Evolutionary conservation across 768 basidiomycete genomes (phyloP), one percentile per base, ranked within the genome.

Genomic region (Punctularia strigosozonata): DNA sequence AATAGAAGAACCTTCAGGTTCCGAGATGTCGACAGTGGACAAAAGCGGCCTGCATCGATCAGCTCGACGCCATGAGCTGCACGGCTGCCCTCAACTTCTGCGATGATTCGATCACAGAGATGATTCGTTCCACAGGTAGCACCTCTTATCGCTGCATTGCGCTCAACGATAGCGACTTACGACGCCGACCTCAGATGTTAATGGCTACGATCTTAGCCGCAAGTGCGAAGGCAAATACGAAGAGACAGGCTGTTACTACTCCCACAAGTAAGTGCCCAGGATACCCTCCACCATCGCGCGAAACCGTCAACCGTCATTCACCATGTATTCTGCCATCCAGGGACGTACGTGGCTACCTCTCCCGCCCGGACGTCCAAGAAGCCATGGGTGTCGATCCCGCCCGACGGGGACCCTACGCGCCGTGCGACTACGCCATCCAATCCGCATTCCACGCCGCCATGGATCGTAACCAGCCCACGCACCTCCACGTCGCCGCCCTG

Each of bases 1-100:
- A 15, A 30, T 30, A 30, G 10, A 30, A 10, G 10, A 15, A 30
- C 28, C 10, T 15, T 30, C 28, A 30, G 28, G 28, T 73, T 1
- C 68, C 69, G 0, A 61, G 67, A 19, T 75, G 73, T 50, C 42
- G 62, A 40, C 60, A 59, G 43, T 56, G 60, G 44, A 32, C 62
- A 2, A 48, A 59, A 28, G 50, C 50, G 14, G 51, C 59, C 4
- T 75, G 74, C 45, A 39, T 65, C 17, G 61, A 70, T 23, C 50
- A 52, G 8, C 59, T 60, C 42, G 72, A 75, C 43, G 43, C 48
- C 4, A 63, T 70, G 13, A 56, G 53, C 31, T 76, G 73, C 47
- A n/a, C n/a, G n/a, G n/a, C n/a, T n/a, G n/a, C n/a, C n/a, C n/a
- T n/a, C n/a, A n/a, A n/a, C n/a, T n/a, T n/a, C n/a, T n/a, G n/a